Evolutionary conservation across 1,139 yeast species (phyloP).

Genomic region (Yamadazyma epiphylla): DNA sequence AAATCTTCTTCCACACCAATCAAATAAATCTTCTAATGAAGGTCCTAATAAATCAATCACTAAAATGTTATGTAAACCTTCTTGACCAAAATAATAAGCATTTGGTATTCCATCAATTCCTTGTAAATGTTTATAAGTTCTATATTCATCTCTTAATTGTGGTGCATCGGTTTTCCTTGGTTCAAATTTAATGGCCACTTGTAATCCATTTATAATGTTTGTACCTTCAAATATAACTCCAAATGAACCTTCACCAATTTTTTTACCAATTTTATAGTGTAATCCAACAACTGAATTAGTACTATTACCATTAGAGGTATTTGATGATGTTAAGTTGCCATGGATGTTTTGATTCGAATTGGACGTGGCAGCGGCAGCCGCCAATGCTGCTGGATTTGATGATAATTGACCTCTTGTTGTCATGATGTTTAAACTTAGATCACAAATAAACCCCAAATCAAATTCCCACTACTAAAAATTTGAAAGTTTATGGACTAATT

Average conservation of each 20-base stretch:
- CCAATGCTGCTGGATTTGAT: conserved; percentile 36
- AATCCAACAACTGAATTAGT: conserved; percentile 61
- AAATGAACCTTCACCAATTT: conserved; percentile 83
- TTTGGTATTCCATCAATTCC: conserved; percentile 85
- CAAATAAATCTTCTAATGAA: conserved; percentile 90
- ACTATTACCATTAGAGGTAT: conserved; percentile 8
- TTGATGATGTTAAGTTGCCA: conserved; percentile 4
- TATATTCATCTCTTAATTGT: conserved; percentile 90
- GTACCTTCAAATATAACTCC: conserved; percentile 82
- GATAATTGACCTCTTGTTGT: conserved; percentile 17
- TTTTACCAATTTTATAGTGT: conserved; percentile 77
- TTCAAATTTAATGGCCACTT: conserved; percentile 77
- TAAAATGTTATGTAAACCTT: conserved; percentile 89
- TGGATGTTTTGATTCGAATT: conserved; percentile 12
- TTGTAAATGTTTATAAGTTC: conserved; percentile 84
- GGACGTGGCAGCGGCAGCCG: conserved; percentile 25
- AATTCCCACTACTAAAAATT: too few species aligned
- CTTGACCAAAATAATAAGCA: conserved; percentile 96
- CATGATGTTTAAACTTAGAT: too few species aligned
- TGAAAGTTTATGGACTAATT: too few species aligned
- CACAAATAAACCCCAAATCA: too few species aligned
- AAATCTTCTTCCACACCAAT: conserved; percentile 95
- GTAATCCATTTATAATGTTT: conserved; percentile 67
- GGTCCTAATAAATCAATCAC: conserved; percentile 95
- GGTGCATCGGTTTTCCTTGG: conserved; percentile 98